Evolutionary conservation across 2,329 filamentous ascomycete genomes (phyloP).

Genomic region (Laburnicola sp.): DNA sequence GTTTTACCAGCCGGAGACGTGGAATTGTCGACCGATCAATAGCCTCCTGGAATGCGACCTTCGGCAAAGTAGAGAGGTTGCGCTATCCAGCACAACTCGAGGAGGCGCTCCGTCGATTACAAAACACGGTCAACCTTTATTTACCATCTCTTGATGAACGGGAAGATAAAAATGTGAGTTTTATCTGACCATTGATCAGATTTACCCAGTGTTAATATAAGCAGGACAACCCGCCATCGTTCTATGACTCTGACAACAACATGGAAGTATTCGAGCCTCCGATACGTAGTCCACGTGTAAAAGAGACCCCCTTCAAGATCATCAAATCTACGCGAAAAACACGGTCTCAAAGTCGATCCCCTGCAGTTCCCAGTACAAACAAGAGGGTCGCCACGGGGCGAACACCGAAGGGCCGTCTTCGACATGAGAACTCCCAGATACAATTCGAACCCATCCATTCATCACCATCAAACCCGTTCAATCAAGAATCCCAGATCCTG

Average conservation of each 20-base stretch:
- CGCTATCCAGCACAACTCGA: conserved; percentile 69
- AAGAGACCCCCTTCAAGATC: conserved; percentile 34
- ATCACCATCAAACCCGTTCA: conserved; percentile 52
- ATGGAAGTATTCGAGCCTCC: conserved; percentile 7
- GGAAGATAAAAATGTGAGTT: conserved; percentile 44
- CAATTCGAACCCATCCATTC: conserved; percentile 72
- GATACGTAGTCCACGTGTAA: conserved; percentile 26
- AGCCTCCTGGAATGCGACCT: conserved; percentile 70
- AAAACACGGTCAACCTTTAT: conserved; percentile 56
- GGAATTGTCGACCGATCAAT: conserved; percentile 57
- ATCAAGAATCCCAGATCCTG: conserved; percentile 69
- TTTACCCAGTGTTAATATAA: conserved; percentile 8
- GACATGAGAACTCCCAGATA: conserved; percentile 82
- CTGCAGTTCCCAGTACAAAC: conserved; percentile 24
- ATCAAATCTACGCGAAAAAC: conserved; percentile 27
- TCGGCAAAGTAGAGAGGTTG: conserved; percentile 62
- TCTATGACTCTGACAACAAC: conserved; percentile 47
- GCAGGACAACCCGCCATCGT: conserved; percentile 22
- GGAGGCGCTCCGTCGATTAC: conserved; percentile 62
- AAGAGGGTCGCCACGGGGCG: conserved; percentile 29
- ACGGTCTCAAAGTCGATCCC: conserved; percentile 35
- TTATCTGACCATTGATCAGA: conserved; percentile 25
- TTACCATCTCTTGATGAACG: conserved; percentile 53
- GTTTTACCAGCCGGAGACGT: conserved; percentile 57
- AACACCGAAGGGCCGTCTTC: conserved; percentile 58